Conservation (phyloP, 148 eudicot genomes). For the Polygonum aviculare region DNA sequence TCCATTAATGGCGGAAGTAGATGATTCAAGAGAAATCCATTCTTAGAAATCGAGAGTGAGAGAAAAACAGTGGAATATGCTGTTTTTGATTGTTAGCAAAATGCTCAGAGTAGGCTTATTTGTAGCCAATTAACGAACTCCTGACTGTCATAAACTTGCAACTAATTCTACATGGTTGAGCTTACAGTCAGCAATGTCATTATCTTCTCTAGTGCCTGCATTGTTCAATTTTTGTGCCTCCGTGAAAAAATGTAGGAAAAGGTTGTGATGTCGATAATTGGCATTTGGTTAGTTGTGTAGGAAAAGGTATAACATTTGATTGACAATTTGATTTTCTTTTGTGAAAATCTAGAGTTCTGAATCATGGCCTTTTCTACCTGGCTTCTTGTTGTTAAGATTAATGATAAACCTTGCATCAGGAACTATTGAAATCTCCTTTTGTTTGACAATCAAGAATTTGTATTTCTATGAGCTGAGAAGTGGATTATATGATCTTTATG, state of each 20-base stretch:
- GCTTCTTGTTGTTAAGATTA: background rate
- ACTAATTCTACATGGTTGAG: no score
- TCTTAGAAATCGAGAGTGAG: no score
- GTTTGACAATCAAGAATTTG: background rate
- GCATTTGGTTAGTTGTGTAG: background rate
- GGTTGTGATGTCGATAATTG: background rate
- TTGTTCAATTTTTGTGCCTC: background rate
- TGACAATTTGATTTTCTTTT: background rate
- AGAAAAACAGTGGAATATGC: no score
- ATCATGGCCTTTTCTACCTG: background rate
- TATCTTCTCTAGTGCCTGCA: background rate
- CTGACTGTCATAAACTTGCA: no score
- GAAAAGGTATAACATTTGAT: background rate
- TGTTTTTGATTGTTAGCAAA: no score
- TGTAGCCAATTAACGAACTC: no score
- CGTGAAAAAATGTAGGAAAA: background rate
- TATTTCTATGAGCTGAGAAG: background rate
- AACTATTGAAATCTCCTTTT: background rate
- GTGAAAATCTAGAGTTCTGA: background rate
- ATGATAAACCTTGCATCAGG: background rate
- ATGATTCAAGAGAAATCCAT: no score
- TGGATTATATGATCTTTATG: conserved; percentile 6
- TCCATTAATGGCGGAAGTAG: no score
- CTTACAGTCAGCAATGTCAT: background rate
- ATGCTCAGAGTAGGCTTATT: no score